Conservation (phyloP, 116 monocot species). For the Phalaenopsis hybrid region DNA sequence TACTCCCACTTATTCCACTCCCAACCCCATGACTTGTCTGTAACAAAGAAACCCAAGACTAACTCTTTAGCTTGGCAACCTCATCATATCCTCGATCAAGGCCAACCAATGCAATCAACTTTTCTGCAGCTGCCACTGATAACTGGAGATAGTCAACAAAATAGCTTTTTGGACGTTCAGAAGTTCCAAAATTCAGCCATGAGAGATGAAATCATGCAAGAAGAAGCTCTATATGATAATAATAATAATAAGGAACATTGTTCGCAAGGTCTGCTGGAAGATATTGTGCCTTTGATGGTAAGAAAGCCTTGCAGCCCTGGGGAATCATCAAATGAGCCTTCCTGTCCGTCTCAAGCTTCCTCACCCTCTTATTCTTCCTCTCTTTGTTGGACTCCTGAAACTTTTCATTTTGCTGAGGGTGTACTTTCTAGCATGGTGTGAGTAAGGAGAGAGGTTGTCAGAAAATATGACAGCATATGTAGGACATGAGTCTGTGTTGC, state of each 20-base stretch:
- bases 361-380: constrained; percentile 49
- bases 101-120: not conserved
- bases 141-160: not conserved
- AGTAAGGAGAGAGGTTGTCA: not conserved
- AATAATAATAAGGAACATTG: not conserved
- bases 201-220: not conserved
- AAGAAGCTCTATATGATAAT: not conserved
- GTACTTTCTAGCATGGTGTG: constrained; percentile 4
- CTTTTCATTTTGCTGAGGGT: not conserved
- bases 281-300: constrained; percentile 59
- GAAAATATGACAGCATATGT: not conserved
- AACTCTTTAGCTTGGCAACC: not conserved
- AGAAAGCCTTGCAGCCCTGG: constrained; percentile 40
- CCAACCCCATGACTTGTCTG: constrained; percentile 5
- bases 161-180: not conserved
- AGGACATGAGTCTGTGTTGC: too few relatives aligned
- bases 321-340: constrained; percentile 10
- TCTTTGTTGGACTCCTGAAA: constrained; percentile 32
- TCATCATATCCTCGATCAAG: not conserved
- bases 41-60: constrained; percentile 26
- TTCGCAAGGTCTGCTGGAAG: constrained; percentile 62
- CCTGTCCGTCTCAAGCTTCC: constrained; percentile 21
- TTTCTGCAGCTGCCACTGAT: too few relatives aligned
- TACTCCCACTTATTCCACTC: constrained; percentile 55
- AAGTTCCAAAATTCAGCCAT: not conserved